Conservation (phyloP, 805 yeast species). For the Sugiyamaella valdiviana region DNA sequence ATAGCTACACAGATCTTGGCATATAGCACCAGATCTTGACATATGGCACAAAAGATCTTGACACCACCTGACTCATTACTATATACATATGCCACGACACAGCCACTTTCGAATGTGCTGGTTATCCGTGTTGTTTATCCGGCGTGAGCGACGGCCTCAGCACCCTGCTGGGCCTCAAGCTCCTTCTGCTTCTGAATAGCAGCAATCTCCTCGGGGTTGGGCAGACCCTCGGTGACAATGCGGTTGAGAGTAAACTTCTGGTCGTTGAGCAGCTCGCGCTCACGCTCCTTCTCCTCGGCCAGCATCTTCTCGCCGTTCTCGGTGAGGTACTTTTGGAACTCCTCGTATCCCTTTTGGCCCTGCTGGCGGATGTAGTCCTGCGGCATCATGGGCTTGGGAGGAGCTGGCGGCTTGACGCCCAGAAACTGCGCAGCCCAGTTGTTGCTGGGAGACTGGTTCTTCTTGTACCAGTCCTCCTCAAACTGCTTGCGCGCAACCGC, state of each 20-base stretch:
- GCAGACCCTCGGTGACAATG: conserved; percentile 63
- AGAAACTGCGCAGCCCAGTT: conserved; percentile 55
- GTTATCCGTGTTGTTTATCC: too few species aligned
- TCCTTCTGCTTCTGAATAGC: conserved; percentile 18
- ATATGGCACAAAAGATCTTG: not conserved
- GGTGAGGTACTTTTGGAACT: conserved; percentile 72
- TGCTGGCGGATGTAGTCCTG: conserved; percentile 84
- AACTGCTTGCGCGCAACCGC: conserved; percentile 61
- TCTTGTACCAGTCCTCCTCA: conserved; percentile 38
- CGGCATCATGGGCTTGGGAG: conserved; percentile 63
- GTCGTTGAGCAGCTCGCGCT: conserved; percentile 71
- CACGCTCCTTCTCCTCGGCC: conserved; percentile 43
- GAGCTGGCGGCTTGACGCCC: conserved; percentile 53
- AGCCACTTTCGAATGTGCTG: too few species aligned
- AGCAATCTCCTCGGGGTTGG: conserved; percentile 32
- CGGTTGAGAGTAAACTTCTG: conserved; percentile 82
- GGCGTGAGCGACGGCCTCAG: conserved; percentile 1
- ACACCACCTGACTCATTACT: not conserved
- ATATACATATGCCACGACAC: not conserved
- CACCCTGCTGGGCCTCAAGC: conserved; percentile 6
- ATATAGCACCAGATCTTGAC: too few species aligned
- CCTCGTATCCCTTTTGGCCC: conserved; percentile 82
- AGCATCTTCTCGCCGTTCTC: conserved; percentile 61
- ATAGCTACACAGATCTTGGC: too few species aligned
- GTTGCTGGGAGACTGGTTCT: conserved; percentile 32